These are phyloP conservation scores for Naumovozyma castellii DNA, from an alignment of 805 yeast species.

Conservation along the genomic window DNA sequence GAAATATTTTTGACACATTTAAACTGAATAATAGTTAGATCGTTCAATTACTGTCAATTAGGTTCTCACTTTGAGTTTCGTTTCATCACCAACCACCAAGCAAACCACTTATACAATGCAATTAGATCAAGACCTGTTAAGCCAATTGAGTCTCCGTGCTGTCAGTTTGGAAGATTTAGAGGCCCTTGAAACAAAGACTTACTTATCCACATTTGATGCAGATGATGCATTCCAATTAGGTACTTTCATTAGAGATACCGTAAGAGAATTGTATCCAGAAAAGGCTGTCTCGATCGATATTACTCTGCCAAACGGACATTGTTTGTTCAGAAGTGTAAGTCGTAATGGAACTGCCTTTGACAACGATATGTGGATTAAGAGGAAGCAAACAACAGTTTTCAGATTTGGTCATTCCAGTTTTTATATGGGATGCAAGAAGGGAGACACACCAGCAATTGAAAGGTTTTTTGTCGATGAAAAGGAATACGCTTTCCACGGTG, in stretches of 20 bases:
- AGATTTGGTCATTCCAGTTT: constrained; percentile 42
- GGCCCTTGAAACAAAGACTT: constrained; percentile 6
- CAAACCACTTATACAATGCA: too few relatives aligned
- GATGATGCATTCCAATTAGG: constrained; percentile 42
- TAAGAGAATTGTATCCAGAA: constrained; percentile 23
- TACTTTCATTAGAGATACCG: constrained; percentile 30
- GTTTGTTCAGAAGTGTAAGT: constrained; percentile 36
- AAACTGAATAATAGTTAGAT: too few relatives aligned
- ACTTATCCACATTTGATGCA: constrained; percentile 18
- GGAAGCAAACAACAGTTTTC: constrained; percentile 41
- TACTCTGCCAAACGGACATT: constrained; percentile 37
- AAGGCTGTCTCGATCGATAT: constrained; percentile 41
- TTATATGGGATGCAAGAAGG: constrained; percentile 37
- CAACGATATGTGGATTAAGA: constrained; percentile 44
- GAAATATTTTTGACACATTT: too few relatives aligned
- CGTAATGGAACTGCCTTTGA: constrained; percentile 35
- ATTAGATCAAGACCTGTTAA: constrained; percentile 5
- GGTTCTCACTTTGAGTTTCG: too few relatives aligned
- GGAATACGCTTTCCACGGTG: constrained; percentile 48
- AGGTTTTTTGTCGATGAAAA: constrained; percentile 33
- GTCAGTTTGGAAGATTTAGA: constrained; percentile 11
- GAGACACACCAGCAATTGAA: constrained; percentile 31
- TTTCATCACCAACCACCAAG: too few relatives aligned
- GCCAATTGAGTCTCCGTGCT: constrained; percentile 3
- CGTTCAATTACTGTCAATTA: too few relatives aligned